phyloP scores from a whole-genome alignment of 1,284 basidiomycete genomes.

The Kwoniella shivajii region DNA sequence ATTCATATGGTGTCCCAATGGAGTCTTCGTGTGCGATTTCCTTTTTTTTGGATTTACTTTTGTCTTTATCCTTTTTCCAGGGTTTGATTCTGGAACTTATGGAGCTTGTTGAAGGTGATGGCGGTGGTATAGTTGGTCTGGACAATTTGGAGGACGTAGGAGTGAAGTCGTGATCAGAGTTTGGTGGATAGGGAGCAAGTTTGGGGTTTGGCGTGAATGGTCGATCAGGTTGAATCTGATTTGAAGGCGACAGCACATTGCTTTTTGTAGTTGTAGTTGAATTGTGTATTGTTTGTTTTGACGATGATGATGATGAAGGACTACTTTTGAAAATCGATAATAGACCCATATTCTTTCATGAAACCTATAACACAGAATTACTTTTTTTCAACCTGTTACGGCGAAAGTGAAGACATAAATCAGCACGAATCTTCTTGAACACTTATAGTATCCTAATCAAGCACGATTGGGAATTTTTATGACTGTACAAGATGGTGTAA shows the following conservation, averaged over 20 bases:
- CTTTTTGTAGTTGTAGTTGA: not conserved
- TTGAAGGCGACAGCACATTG: too few species aligned
- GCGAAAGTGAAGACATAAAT: too few species aligned
- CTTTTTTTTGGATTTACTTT: too few species aligned
- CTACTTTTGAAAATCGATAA: constrained; percentile 11
- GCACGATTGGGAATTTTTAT: too few species aligned
- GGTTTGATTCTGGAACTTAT: constrained; percentile 4
- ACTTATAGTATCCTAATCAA: too few species aligned
- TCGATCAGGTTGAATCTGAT: not conserved
- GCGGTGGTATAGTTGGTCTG: constrained; percentile 5
- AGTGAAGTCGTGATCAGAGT: not conserved
- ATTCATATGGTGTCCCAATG: not conserved
- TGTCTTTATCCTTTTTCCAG: constrained; percentile 7
- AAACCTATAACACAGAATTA: too few species aligned
- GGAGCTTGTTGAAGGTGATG: constrained; percentile 9
- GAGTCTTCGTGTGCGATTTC: too few species aligned
- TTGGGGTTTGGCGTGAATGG: constrained; percentile 4
- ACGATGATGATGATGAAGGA: constrained; percentile 1
- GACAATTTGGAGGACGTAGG: not conserved
- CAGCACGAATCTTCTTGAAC: too few species aligned
- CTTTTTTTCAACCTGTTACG: too few species aligned
- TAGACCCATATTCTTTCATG: constrained; percentile 16
- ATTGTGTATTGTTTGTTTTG: not conserved
- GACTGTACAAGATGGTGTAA: too few species aligned
- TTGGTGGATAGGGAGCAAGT: not conserved